Evolutionary conservation across 176 grass and related monocot genomes (phyloP), one percentile per base, ranked within the genome.

Genomic region (Aegilops sharonensis): DNA sequence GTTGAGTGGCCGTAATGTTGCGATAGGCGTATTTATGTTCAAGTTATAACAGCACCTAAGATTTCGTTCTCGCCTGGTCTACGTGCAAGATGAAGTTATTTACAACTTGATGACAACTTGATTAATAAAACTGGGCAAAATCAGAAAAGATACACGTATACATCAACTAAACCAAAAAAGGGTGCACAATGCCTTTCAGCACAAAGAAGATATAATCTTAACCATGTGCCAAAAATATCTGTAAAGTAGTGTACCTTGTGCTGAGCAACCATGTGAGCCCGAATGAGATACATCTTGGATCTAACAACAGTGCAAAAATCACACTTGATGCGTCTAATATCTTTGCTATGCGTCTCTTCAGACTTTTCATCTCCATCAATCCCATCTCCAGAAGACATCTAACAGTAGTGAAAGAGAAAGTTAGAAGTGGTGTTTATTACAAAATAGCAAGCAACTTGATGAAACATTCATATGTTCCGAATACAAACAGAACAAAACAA

Each of bases 301-400:
- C 88, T 84, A 47, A 90, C 71, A 76, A 95, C 80, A 3, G 43
- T 75, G 61, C 90, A 95, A 80, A 89, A 91, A 30, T 89, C 88
- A 89, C 93, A 95, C 48, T 85, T 82, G 79, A 92, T 91, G 63
- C 81, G 86, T 31, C 90, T 92, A 63, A 92, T 83, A 80, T 95
- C 76, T 60, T 68, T 90, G 75, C 6, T 56, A 64, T 27, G 29
- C 12, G 42, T 77, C 5, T 72, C 82, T 40, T 73, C 29, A 76
- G 66, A 30, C 13, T 37, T 61, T 20, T n/a, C 45, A 30, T 68
- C 83, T 18, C 50, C 40, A 8, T 45, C 37, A 5, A 80, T 75
- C 69, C 84, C 75, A 75, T 56, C 75, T 72, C 61, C 87, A 77
- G 85, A 91, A 79, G 45, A 84, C 85, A 91, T 91, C 89, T 91